A percentile compares a stretch with the other conserved stretches of the same genome.
Conservation (phyloP, 2,329 filamentous ascomycete species). For the Ophiostoma triangulosporum region DNA sequence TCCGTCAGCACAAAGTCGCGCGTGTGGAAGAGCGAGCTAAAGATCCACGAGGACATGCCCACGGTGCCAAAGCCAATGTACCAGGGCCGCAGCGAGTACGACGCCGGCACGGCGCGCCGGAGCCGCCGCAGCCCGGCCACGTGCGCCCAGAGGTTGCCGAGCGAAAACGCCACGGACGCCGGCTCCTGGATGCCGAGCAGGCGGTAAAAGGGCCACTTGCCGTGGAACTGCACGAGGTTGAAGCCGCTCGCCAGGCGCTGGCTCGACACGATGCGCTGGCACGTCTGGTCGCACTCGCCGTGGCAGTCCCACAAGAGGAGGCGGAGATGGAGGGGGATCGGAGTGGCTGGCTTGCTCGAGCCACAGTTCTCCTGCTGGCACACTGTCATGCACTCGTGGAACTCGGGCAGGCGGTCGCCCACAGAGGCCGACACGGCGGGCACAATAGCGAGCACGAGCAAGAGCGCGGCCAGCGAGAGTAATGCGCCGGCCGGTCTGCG, state of each 20-base stretch:
- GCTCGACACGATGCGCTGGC: slow-evolving; percentile 82
- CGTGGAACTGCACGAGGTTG: slow-evolving; percentile 81
- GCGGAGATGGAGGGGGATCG: slow-evolving; percentile 66
- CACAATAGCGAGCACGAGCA: slow-evolving; percentile 22
- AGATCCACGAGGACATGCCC: slow-evolving; percentile 72
- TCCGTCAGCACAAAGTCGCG: slow-evolving; percentile 77
- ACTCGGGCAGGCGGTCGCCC: slow-evolving; percentile 78
- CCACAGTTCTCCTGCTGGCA: slow-evolving; percentile 73
- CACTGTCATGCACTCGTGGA: slow-evolving; percentile 70
- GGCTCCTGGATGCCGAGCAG: slow-evolving; percentile 91
- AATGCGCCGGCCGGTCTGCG: not conserved
- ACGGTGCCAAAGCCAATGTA: slow-evolving; percentile 71
- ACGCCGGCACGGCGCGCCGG: slow-evolving; percentile 52
- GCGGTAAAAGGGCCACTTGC: slow-evolving; percentile 95
- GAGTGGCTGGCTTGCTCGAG: slow-evolving; percentile 40
- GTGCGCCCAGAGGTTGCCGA: slow-evolving; percentile 84
- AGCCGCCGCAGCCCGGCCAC: slow-evolving; percentile 60
- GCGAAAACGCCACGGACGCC: slow-evolving; percentile 81
- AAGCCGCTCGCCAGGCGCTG: slow-evolving; percentile 51
- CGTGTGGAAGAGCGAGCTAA: slow-evolving; percentile 85
- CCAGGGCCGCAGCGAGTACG: slow-evolving; percentile 66
- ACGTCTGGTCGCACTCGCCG: slow-evolving; percentile 93
- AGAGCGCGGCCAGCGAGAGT: not conserved
- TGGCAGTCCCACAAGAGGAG: slow-evolving; percentile 87
- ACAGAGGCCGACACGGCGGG: slow-evolving; percentile 50